phyloP scores from a whole-genome alignment of 2,329 filamentous ascomycete genomes.

The Colletotrichum simmondsii region DNA sequence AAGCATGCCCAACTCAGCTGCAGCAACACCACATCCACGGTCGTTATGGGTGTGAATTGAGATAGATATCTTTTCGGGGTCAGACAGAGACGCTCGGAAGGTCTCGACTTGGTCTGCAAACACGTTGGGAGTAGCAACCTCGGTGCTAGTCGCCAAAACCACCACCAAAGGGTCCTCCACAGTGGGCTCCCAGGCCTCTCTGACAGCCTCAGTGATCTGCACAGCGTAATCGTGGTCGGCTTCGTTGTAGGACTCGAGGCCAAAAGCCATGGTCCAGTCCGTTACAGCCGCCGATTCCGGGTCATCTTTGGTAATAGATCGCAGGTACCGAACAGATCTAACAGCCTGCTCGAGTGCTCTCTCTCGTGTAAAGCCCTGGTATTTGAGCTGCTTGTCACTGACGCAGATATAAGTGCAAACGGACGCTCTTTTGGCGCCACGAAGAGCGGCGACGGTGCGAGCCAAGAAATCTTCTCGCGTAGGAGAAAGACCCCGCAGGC shows the following conservation, averaged over 20 bases:
- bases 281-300: slow-evolving; percentile 66
- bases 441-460: slow-evolving; percentile 89
- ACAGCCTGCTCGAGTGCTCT: slow-evolving; percentile 84
- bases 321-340: slow-evolving; percentile 87
- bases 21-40: slow-evolving; percentile 87
- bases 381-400: slow-evolving; percentile 64
- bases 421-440: slow-evolving; percentile 90
- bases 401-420: slow-evolving; percentile 96
- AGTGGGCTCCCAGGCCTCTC: slow-evolving; percentile 89
- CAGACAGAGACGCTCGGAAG: slow-evolving; percentile 86
- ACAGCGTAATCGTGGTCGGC: slow-evolving; percentile 85
- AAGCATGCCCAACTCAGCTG: slow-evolving; percentile 94
- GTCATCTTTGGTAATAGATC: slow-evolving; percentile 86
- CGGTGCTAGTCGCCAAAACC: slow-evolving; percentile 95
- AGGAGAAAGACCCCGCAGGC: slow-evolving; percentile 89
- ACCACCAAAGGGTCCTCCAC: slow-evolving; percentile 88
- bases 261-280: slow-evolving; percentile 84
- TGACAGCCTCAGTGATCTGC: slow-evolving; percentile 89
- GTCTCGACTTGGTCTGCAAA: slow-evolving; percentile 98
- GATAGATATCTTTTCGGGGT: slow-evolving; percentile 87
- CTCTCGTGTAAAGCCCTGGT: slow-evolving; percentile 78
- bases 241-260: slow-evolving; percentile 90
- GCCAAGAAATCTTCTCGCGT: slow-evolving; percentile 92
- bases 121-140: slow-evolving; percentile 92
- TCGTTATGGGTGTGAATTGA: slow-evolving; percentile 96